Evolutionary conservation across 345 rosid species (phyloP), one percentile per base, ranked within the genome.

Genomic region (Aquilaria sinensis): DNA sequence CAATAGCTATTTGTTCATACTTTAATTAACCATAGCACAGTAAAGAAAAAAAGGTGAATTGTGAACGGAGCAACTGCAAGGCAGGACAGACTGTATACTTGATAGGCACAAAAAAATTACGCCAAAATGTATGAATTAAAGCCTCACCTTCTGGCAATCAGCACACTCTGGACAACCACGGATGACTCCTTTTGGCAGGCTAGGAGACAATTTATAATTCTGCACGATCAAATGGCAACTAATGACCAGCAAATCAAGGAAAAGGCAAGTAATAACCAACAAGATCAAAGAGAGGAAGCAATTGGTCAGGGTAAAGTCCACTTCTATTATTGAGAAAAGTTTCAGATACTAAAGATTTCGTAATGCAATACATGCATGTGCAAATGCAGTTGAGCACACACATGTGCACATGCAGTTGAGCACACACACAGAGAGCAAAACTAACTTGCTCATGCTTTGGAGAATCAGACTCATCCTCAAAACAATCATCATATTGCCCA

Each of bases 141-240:
- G 72, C 64, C 57, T 57, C 79, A 94, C 99, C 99, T 90, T 94
- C 66, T 85, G 97, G 81, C 97, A 90, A 72, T 78, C 86, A 63
- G 69, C 80, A 75, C 97, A 88, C 37, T 83, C 77, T 51, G 80
- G 77, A 73, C 96, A 88, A 55, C 89, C 99, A 13, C 85, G 86
- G 41, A 84, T 65, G 63, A 90, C 96, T 2, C 97, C 99, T 75
- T 84, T 85, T 16, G 97, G 91, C 65, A 88, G 81, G 62, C 57
- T 64, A 69, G 80, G 74, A 81, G 73, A 79, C 52, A 14, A 57
- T 33, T 41, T 64, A 60, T 67, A 71, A 73, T 51, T 73, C 97
- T 94, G 93, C 79, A 74, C 64, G 32, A 57, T 67, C 47, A 70
- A 61, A 41, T 23, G 54, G 32, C 34, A 67, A 47, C 13, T 47